Base-by-base conservation (phyloP, 306 rosid genomes). In the Lathyrus oleraceus region DNA sequence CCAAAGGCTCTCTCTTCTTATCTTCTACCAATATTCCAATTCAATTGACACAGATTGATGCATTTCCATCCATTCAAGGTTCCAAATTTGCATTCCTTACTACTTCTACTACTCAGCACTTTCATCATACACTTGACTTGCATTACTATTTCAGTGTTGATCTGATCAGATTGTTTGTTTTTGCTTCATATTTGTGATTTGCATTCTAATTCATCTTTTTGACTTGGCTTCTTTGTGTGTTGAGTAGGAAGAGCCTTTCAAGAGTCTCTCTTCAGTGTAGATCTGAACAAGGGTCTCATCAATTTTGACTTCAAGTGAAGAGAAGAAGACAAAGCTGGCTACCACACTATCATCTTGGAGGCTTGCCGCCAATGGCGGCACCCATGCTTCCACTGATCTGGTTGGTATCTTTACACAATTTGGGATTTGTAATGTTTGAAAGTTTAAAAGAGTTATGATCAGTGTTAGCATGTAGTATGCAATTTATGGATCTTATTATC, bases 311-410 rank as follows among this genome's bases (percentile, higher is more conserved):
- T 1, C 11, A 32, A 35, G 44, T 25, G 47, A 25, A 57, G 69
- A 47, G 30, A 79, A 58, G 30, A 77, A 87, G 77, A 21, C 47
- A 25, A 86, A 81, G 76, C 89, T 95, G 99, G 93, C 99, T 58
- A 78, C 97, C 11, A 70, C 97, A 44, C 63, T 85, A 21, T 71
- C 89, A 15, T 71, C 89, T 81, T 90, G 98, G 97, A 84, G 97
- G 84, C 71, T 21, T 52, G 53, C 91, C 83, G 83, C 93, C 88
- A 86, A 89, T 77, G 96, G 98, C 87, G 83, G 88, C 86, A 78
- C 78, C 87, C 95, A 69, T 73, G 79, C 87, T 49, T 32, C 91
- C 57, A 93, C 77, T 85, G 92, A 94, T 78, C 76, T 85, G 60
- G 60, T 53, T 84, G 88, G 98, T 94, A 87, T 28, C 36, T 68